These are phyloP conservation scores for Myxozyma monticola DNA, from an alignment of 805 yeast genomes.

Conservation along the genomic window DNA sequence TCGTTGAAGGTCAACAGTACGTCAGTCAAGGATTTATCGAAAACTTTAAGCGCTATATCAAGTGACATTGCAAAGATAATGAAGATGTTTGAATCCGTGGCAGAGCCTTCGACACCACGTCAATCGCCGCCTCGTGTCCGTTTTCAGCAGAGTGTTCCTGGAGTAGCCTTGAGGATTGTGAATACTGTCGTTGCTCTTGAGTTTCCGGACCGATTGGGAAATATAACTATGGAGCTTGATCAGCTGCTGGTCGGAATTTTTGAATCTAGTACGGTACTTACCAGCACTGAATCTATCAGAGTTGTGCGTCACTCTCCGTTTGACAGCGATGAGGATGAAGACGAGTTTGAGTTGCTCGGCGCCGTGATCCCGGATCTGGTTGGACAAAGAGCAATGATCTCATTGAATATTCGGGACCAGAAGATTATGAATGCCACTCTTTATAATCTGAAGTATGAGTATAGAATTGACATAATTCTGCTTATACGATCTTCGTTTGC, in stretches of 20 bases:
- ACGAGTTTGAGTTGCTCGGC: slow-evolving; percentile 20
- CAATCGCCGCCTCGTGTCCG: slow-evolving; percentile 11
- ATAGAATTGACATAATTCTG: slow-evolving; percentile 60
- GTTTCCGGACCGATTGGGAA: slow-evolving; percentile 8
- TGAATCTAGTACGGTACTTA: neutral
- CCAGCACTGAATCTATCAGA: neutral
- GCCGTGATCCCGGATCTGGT: slow-evolving; percentile 11
- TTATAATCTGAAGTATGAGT: slow-evolving; percentile 53
- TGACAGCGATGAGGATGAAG: slow-evolving; percentile 5
- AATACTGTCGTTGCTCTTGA: neutral
- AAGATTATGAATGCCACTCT: slow-evolving; percentile 47
- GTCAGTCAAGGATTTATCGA: slow-evolving; percentile 1
- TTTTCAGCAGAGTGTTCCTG: slow-evolving; percentile 1
- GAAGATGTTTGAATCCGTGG: neutral
- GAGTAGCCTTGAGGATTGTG: neutral
- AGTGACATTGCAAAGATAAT: slow-evolving; percentile 2
- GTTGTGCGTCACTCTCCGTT: slow-evolving; percentile 2
- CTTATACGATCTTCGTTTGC: slow-evolving; percentile 39
- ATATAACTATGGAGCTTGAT: neutral
- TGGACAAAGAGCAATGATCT: slow-evolving; percentile 44
- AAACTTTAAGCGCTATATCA: slow-evolving; percentile 1
- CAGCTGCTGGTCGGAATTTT: slow-evolving; percentile 3
- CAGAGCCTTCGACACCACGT: neutral
- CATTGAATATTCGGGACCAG: slow-evolving; percentile 42
- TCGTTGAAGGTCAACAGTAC: slow-evolving; percentile 7